phyloP scores from a whole-genome alignment of 257 asterid genomes.

The Scutellaria minor region DNA sequence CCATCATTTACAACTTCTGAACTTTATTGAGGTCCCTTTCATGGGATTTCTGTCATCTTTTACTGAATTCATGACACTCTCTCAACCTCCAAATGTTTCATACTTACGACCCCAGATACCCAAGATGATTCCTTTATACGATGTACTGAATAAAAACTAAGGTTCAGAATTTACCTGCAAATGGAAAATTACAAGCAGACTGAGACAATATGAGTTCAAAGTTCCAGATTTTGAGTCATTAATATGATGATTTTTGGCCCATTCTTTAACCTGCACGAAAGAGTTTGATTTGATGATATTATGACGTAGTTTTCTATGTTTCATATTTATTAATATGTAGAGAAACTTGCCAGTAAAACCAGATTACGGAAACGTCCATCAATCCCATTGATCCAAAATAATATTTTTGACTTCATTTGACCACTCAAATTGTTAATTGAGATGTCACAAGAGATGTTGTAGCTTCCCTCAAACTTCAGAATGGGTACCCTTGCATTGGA shows the following conservation, averaged over 20 bases:
- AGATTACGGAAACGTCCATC: constrained; percentile 87
- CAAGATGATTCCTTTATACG: background rate
- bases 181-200: constrained; percentile 90
- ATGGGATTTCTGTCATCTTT: background rate
- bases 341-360: constrained; percentile 79
- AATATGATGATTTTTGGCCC: constrained; percentile 84
- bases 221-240: constrained; percentile 85
- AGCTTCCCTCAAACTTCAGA: constrained; percentile 65
- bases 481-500: constrained; percentile 84
- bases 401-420: constrained; percentile 89
- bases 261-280: constrained; percentile 87
- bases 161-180: constrained; percentile 69
- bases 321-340: constrained; percentile 20
- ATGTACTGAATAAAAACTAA: constrained; percentile 18
- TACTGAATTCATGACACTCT: background rate
- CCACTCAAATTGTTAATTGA: constrained; percentile 86
- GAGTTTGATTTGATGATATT: constrained; percentile 31
- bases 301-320: constrained; percentile 10
- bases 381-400: constrained; percentile 83
- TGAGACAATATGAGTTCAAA: constrained; percentile 80
- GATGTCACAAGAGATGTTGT: constrained; percentile 81
- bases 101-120: constrained; percentile 18
- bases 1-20: background rate
- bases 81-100: constrained; percentile 24
- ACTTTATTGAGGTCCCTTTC: constrained; percentile 14